phyloP scores from a whole-genome alignment of 441 rosid genomes.

The Eugenia klotzschiana region DNA sequence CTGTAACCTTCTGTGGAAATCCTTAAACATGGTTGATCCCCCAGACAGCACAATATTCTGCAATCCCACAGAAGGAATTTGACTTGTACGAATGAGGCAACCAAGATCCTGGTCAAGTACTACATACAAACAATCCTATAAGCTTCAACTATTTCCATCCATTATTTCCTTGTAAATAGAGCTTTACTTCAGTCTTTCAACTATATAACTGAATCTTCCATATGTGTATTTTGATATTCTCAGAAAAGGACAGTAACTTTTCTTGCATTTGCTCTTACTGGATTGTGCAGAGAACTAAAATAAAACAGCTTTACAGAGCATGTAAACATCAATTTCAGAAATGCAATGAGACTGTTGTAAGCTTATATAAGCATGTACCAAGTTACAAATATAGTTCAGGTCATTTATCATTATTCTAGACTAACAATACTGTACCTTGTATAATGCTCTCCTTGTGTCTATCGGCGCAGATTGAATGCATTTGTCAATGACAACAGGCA shows the following conservation, averaged over 20 bases:
- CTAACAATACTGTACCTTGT: conserved; percentile 46
- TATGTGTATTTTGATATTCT: background rate
- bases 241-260: background rate
- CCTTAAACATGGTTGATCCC: conserved; percentile 99
- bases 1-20: conserved; percentile 94
- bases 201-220: background rate
- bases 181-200: background rate
- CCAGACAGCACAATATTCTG: conserved; percentile 98
- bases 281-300: background rate
- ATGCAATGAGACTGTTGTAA: background rate
- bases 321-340: background rate
- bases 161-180: background rate
- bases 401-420: background rate
- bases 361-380: background rate
- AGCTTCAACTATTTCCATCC: background rate
- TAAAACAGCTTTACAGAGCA: background rate
- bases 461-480: conserved; percentile 98
- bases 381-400: background rate
- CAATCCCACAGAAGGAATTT: background rate
- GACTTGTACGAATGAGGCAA: background rate
- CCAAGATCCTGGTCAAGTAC: background rate
- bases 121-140: background rate
- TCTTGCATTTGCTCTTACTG: background rate
- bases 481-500: conserved; percentile 85
- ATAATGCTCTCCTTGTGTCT: conserved; percentile 93